Evolutionary conservation across 768 basidiomycete genomes (phyloP).

Genomic region (Lactifluus echinatus): DNA sequence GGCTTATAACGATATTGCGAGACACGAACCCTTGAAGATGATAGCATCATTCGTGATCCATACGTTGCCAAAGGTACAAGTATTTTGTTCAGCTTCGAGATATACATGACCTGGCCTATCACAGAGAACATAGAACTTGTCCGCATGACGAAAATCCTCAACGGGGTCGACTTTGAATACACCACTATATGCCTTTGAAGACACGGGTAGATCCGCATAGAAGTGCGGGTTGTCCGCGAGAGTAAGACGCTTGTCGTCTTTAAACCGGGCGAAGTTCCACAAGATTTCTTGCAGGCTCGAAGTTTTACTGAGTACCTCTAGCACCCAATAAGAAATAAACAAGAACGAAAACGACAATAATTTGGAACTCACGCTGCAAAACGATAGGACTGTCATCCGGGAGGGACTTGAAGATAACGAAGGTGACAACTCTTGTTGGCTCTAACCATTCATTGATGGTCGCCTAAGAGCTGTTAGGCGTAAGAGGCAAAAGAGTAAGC

Average conservation of each 20-base stretch:
- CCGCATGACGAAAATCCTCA: background rate
- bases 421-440: background rate
- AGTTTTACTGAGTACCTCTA: conserved; percentile 1
- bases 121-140: background rate
- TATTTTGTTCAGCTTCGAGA: background rate
- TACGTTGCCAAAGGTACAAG: conserved; percentile 1
- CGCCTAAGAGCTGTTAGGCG: background rate
- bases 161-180: background rate
- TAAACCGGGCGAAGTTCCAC: conserved; percentile 11
- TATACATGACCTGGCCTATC: conserved; percentile 1
- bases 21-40: conserved; percentile 4
- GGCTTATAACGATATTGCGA: background rate
- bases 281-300: background rate
- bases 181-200: background rate
- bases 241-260: background rate
- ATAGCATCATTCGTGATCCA: background rate
- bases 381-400: background rate
- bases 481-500: too few species aligned
- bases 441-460: background rate
- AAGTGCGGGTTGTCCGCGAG: conserved; percentile 13
- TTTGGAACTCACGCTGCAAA: background rate
- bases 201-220: background rate
- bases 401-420: background rate
- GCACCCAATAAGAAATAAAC: background rate
- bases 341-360: background rate